A percentile compares a stretch with the other conserved stretches of the same genome.
Conservation (phyloP, 108 stramenopile species). For the Cyclotella cryptica region DNA sequence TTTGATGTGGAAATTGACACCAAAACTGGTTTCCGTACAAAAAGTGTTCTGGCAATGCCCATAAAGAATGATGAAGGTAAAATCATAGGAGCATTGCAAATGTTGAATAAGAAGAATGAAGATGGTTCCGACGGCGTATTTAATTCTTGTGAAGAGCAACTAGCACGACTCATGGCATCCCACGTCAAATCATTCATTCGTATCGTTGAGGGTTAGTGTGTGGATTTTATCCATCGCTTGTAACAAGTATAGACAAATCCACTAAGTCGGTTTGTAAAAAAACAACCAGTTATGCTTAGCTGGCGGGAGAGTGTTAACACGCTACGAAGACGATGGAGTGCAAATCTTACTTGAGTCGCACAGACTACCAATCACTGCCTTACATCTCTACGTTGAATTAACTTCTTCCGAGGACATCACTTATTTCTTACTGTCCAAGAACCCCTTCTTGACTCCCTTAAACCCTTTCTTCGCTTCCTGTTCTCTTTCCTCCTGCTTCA, state of each 20-base stretch:
- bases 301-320: not conserved
- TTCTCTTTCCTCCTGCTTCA: slow-evolving; percentile 81
- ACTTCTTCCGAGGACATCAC: not conserved
- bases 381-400: not conserved
- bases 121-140: slow-evolving; percentile 47
- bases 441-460: slow-evolving; percentile 83
- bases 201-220: slow-evolving; percentile 49
- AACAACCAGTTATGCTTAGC: not conserved
- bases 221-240: not conserved
- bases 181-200: slow-evolving; percentile 67
- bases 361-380: not conserved
- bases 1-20: slow-evolving; percentile 70
- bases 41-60: slow-evolving; percentile 59
- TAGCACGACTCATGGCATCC: slow-evolving; percentile 57
- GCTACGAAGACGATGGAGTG: not conserved
- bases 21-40: slow-evolving; percentile 69
- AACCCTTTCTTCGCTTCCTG: slow-evolving; percentile 79
- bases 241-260: not conserved
- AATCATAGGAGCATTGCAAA: slow-evolving; percentile 61
- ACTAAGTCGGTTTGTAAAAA: not conserved
- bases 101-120: slow-evolving; percentile 64
- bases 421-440: slow-evolving; percentile 50
- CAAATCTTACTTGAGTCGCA: not conserved
- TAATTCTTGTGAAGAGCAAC: slow-evolving; percentile 58
- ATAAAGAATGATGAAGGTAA: slow-evolving; percentile 51